phyloP scores from a whole-genome alignment of 2,329 filamentous ascomycete species.

The Knufia petricola region DNA sequence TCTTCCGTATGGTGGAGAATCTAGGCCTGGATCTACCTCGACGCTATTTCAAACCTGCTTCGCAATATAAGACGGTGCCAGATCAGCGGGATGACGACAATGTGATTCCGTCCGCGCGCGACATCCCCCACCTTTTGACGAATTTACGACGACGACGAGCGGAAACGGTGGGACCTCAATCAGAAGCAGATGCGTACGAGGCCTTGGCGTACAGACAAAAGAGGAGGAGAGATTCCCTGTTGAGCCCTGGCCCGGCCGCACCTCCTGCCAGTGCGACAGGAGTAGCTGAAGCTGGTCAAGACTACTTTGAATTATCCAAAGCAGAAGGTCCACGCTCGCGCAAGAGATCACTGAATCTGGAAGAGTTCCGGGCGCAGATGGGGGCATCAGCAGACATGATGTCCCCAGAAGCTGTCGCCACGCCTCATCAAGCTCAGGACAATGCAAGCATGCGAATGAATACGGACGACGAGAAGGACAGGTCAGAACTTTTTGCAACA shows the following conservation, averaged over 20 bases:
- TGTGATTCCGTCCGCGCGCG: conserved; percentile 78
- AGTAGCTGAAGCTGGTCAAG: conserved; percentile 10
- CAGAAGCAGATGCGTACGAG: conserved; percentile 92
- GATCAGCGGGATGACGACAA: conserved; percentile 67
- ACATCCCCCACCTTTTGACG: conserved; percentile 71
- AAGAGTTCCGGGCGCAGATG: conserved; percentile 65
- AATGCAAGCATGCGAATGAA: background rate
- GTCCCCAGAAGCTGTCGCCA: conserved; percentile 23
- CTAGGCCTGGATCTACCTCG: conserved; percentile 71
- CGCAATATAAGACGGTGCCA: conserved; percentile 80
- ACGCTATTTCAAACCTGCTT: conserved; percentile 83
- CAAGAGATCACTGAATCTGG: conserved; percentile 33
- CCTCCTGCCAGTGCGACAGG: conserved; percentile 10
- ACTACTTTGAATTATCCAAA: conserved; percentile 9
- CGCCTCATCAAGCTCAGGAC: conserved; percentile 18
- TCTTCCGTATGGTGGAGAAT: conserved; percentile 78
- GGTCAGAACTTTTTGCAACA: conserved; percentile 72
- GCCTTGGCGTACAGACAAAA: conserved; percentile 82
- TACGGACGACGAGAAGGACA: conserved; percentile 33
- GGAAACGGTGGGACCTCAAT: conserved; percentile 87
- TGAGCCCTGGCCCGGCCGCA: conserved; percentile 19
- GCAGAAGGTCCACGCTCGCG: conserved; percentile 8
- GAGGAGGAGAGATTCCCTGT: conserved; percentile 49
- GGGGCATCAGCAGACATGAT: conserved; percentile 47
- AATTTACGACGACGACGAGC: conserved; percentile 70